Percentiles rank a stretch among this genome's conserved stretches.
These are phyloP conservation scores for Plasmodium knowlesi DNA, from an alignment of 169 alveolate genomes.

Conservation along the genomic window DNA sequence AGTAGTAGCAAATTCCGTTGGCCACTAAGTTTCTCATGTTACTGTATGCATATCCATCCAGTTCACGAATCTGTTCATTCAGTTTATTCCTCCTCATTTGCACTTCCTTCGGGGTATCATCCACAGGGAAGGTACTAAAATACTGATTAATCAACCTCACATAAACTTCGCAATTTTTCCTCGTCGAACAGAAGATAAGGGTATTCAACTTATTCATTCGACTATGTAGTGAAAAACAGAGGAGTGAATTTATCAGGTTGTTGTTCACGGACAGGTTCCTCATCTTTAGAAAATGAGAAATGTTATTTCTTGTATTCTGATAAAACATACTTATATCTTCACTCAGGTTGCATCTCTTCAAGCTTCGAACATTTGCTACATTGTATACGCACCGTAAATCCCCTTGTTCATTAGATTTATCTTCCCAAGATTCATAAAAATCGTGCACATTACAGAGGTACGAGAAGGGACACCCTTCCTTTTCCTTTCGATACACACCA, in stretches of 20 bases:
- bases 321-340: background rate
- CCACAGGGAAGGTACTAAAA: background rate
- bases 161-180: conserved; percentile 52
- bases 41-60: conserved; percentile 38
- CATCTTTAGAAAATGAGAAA: conserved; percentile 1
- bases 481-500: conserved; percentile 24
- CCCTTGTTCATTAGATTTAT: background rate
- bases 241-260: conserved; percentile 10
- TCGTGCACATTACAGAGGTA: conserved; percentile 1
- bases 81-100: conserved; percentile 15
- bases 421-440: background rate
- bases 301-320: background rate
- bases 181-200: conserved; percentile 58
- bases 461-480: background rate
- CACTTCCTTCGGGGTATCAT: background rate
- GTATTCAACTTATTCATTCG: conserved; percentile 27
- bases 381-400: background rate
- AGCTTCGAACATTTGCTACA: background rate
- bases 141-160: conserved; percentile 31
- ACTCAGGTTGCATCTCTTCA: background rate
- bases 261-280: background rate
- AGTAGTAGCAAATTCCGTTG: conserved; percentile 64
- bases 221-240: conserved; percentile 33
- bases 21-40: conserved; percentile 12
- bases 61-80: conserved; percentile 17